Base-by-base conservation (phyloP, 1,139 yeast genomes). In the Blastobotrys ciferrii region DNA sequence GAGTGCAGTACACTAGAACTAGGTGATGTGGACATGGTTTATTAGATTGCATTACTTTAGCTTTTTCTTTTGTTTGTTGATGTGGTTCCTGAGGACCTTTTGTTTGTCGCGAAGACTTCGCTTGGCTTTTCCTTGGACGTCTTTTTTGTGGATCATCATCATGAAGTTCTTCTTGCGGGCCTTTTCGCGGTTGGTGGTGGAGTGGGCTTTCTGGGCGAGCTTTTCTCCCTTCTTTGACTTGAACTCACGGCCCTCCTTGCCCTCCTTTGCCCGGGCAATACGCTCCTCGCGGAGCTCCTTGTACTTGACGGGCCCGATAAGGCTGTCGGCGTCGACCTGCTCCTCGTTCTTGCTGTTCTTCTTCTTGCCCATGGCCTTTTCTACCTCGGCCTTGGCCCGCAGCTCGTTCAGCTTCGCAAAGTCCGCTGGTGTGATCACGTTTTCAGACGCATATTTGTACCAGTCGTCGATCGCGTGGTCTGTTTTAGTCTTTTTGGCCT, bases 131-230 rank as follows among this genome's bases (percentile, higher is more conserved):
- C 98, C 98, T 70, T 87, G 95, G 40, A 92, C 98, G 46, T 87
- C 82, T 61, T 81, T 80, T 74, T 92, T 92, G 71, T 92, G 99
- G 60, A 92, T 86, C 91, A 87, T 87, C 99, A 92, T 92, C 66
- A 94, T 92, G 66, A 89, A 92, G 72, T 92, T 94, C 96, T 92
- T 92, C 89, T 88, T 88, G 68, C 98, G 80, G 17, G 91, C 95
- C 80, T 92, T 92, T 69, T 94, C 97, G 70, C 81, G 82, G 70
- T 92, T 92, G 13, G 99, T 94, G 15, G 98, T 91, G 39, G 96
- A 87, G 64, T 84, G 96, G 32, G 83, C 78, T 53, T 72, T 74
- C 41, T 84, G 92, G 13, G 62, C 65, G 37, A 60, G 61, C 68
- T 89, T 80, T 67, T 88, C 78, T 60, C 96, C 95, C 72, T 81